These are phyloP conservation scores for Kodamaea ohmeri DNA, from an alignment of 1,139 yeast genomes.

Conservation along the genomic window DNA sequence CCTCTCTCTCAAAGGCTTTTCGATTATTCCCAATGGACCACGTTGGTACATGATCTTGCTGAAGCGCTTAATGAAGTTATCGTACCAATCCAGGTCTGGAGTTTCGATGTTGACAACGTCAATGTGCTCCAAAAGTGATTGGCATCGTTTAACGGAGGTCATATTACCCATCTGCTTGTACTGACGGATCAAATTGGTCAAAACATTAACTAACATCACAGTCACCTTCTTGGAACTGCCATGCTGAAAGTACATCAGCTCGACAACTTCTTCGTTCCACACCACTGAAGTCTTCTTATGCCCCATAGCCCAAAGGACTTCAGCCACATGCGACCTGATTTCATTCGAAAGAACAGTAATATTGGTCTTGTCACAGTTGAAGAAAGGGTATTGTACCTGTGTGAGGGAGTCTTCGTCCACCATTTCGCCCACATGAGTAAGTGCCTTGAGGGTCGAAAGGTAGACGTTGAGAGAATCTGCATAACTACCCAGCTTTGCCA, in stretches of 20 bases:
- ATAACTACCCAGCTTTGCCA: conserved; percentile 22
- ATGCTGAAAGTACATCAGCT: conserved; percentile 34
- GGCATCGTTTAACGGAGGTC: conserved; percentile 29
- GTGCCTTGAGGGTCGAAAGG: conserved; percentile 33
- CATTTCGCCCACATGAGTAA: conserved; percentile 22
- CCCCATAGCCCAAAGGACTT: conserved; percentile 62
- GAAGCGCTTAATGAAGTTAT: conserved; percentile 31
- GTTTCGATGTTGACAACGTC: conserved; percentile 20
- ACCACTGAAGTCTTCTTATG: conserved; percentile 52
- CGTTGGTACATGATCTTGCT: conserved; percentile 39
- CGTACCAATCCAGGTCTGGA: conserved; percentile 33
- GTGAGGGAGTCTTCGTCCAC: conserved; percentile 20
- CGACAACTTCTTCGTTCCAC: conserved; percentile 59
- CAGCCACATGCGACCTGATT: conserved; percentile 59
- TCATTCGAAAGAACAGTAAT: conserved; percentile 31
- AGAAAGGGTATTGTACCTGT: conserved; percentile 37
- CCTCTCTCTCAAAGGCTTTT: conserved; percentile 40
- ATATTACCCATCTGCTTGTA: conserved; percentile 28
- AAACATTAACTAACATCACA: conserved; percentile 31
- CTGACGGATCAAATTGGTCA: conserved; percentile 34
- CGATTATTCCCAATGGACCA: conserved; percentile 46
- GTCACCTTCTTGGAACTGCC: conserved; percentile 29
- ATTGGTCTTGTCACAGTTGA: conserved; percentile 35
- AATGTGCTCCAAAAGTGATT: conserved; percentile 23
- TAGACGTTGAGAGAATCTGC: conserved; percentile 28